Evolutionary conservation across 139 green algal genomes (phyloP), one percentile per base, ranked within the genome.

Genomic region (Yamagishiella unicocca): DNA sequence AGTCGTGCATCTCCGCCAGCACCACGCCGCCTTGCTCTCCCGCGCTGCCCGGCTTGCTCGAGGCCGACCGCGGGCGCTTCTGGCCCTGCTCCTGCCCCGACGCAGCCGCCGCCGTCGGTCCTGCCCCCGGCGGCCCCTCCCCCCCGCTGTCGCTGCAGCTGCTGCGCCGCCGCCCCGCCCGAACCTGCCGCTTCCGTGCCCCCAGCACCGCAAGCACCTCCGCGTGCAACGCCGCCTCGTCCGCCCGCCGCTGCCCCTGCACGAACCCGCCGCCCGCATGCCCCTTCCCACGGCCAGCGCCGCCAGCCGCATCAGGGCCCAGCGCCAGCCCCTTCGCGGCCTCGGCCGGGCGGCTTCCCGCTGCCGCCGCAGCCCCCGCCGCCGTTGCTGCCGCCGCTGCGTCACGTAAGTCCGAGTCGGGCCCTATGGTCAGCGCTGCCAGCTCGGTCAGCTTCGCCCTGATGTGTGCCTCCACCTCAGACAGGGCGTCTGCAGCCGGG

Each of bases 181-280:
- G 55, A 4, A 68, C 55, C 40, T 84, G 79, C 2, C 79, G 80
- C 66, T 77, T 86, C 21, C 80, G 62, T 5, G 80, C 80, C 2
- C 80, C 80, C 21, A 86, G 80, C 80, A 86, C 80, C 24, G 80
- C 42, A 31, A 86, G 31, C 24, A 86, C 80, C 43, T 86, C 80
- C 31, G 35, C 33, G 27, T 77, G 80, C 43, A 86, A 64, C 62
- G 80, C 80, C 2, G 43, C 80, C 80, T 86, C 80, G 0, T 75
- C 61, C 1, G 2, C 29, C 40, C 40, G 79, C 61, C 62, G 61
- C 38, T 29, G 40, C 72, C 45, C 3, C 21, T 68, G 5, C 46
- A 22, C n/a, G 10, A 6, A n/a, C 62, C 10, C 33, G 53, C 29
- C 10, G 31, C 54, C 50, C 19, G 25, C 53, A 7, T 22, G 2